Evolutionary conservation across 768 basidiomycete species (phyloP).

Genomic region (Saitozyma podzolica): DNA sequence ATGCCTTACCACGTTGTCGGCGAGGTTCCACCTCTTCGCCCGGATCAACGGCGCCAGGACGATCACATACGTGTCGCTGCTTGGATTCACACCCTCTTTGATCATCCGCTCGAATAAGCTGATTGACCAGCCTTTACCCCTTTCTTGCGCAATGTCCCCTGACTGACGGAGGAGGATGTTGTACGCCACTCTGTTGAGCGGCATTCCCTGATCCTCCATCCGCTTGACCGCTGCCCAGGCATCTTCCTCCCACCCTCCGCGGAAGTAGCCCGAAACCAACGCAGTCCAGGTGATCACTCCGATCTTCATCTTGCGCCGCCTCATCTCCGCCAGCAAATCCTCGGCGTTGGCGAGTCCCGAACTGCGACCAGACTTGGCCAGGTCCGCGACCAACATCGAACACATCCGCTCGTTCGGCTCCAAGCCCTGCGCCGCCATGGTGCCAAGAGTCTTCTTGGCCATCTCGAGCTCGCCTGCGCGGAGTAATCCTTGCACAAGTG

Average conservation of each 20-base stretch:
- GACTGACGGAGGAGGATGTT: constrained; percentile 73
- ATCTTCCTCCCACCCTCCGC: constrained; percentile 58
- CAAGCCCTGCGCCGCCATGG: constrained; percentile 76
- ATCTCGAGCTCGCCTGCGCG: constrained; percentile 69
- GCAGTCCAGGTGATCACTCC: constrained; percentile 83
- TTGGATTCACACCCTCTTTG: constrained; percentile 59
- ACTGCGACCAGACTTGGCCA: constrained; percentile 63
- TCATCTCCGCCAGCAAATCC: constrained; percentile 75
- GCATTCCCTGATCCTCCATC: constrained; percentile 63
- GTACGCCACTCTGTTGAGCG: constrained; percentile 67
- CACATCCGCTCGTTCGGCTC: constrained; percentile 73
- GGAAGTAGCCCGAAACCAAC: constrained; percentile 71
- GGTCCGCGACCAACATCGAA: constrained; percentile 74
- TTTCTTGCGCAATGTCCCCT: constrained; percentile 55
- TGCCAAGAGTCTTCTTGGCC: constrained; percentile 62
- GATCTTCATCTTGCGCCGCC: constrained; percentile 55
- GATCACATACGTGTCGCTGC: constrained; percentile 74
- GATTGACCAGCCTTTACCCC: constrained; percentile 1
- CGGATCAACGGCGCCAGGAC: constrained; percentile 66
- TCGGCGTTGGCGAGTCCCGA: constrained; percentile 64
- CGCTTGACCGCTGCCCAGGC: constrained; percentile 34
- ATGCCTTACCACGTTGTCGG: constrained; percentile 63
- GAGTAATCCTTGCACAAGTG: constrained; percentile 74
- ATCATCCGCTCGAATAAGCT: constrained; percentile 45
- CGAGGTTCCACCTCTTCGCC: constrained; percentile 64